Percentiles rank a stretch among this genome's conserved stretches.
Evolutionary conservation across 75 land plant genomes (phyloP).

Genomic region (Cupressus sempervirens): DNA sequence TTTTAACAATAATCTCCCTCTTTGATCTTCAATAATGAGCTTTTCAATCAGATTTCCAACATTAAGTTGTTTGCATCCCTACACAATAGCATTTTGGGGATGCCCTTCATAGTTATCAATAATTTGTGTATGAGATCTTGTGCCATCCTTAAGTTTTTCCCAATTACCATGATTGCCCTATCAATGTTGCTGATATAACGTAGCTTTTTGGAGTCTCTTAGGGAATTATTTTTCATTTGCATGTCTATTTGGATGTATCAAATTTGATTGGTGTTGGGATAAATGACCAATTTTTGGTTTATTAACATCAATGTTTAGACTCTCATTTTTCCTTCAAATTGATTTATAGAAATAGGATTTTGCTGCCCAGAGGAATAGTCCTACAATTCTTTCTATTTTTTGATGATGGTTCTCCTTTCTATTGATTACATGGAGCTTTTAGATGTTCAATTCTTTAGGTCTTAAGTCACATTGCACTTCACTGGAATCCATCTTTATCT

Average conservation of each 20-base stretch:
- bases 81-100: background rate
- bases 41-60: too few species aligned
- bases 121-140: slow-evolving; percentile 3
- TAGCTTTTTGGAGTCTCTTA: slow-evolving; percentile 2
- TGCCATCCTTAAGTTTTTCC: slow-evolving; percentile 15
- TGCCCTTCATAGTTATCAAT: slow-evolving; percentile 2
- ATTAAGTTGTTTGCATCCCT: background rate
- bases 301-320: background rate
- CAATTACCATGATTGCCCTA: slow-evolving; percentile 22
- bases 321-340: slow-evolving; percentile 4
- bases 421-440: background rate
- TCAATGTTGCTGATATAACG: slow-evolving; percentile 10
- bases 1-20: too few species aligned
- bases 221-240: slow-evolving; percentile 4
- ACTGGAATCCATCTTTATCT: background rate
- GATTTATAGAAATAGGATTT: background rate
- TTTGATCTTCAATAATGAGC: too few species aligned
- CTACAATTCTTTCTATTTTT: background rate
- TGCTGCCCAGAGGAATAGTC: background rate
- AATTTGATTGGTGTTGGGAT: slow-evolving; percentile 13
- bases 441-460: background rate
- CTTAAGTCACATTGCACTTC: background rate
- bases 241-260: background rate
- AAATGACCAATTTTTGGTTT: background rate
- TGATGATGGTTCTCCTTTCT: background rate